Evolutionary conservation across 352 stramenopile species (phyloP).

Genomic region (Phytopythium boreale): DNA sequence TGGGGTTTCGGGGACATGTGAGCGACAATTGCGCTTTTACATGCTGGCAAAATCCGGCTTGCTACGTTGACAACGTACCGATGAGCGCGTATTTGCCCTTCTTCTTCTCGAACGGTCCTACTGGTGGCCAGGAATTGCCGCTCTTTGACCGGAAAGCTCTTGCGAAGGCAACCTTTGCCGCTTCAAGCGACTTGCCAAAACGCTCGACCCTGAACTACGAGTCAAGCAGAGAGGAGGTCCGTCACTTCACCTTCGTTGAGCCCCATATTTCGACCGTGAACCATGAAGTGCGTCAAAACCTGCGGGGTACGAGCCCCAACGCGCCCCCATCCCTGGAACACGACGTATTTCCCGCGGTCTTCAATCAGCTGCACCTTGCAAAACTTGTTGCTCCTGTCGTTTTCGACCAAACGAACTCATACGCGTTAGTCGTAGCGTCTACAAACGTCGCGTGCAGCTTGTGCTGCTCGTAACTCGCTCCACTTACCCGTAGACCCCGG

Average conservation of each 20-base stretch:
- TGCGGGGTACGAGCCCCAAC: conserved; percentile 54
- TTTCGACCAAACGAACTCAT: not conserved
- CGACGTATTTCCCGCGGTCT: conserved; percentile 29
- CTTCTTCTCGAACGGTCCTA: conserved; percentile 33
- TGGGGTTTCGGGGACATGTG: no score
- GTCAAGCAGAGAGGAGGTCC: not conserved
- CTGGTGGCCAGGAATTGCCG: conserved; percentile 60
- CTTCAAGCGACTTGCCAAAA: not conserved
- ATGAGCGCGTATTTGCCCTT: conserved; percentile 61
- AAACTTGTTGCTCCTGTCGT: conserved; percentile 26
- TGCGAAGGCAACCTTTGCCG: conserved; percentile 30
- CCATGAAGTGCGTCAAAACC: conserved; percentile 10
- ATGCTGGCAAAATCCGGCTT: no score
- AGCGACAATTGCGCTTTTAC: no score
- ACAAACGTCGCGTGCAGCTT: not conserved
- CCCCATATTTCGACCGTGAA: no score
- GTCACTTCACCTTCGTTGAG: no score
- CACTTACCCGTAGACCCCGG: conserved; percentile 44
- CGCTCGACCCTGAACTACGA: conserved; percentile 5
- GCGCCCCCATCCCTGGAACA: conserved; percentile 68
- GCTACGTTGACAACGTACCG: conserved; percentile 20
- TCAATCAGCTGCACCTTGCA: conserved; percentile 66
- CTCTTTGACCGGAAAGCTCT: conserved; percentile 53
- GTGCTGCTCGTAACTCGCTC: not conserved
- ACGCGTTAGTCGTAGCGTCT: not conserved